A percentile compares a stretch with the other conserved stretches of the same genome.
Evolutionary conservation across 257 asterid species (phyloP).

Genomic region (Solanum chiquidenum): DNA sequence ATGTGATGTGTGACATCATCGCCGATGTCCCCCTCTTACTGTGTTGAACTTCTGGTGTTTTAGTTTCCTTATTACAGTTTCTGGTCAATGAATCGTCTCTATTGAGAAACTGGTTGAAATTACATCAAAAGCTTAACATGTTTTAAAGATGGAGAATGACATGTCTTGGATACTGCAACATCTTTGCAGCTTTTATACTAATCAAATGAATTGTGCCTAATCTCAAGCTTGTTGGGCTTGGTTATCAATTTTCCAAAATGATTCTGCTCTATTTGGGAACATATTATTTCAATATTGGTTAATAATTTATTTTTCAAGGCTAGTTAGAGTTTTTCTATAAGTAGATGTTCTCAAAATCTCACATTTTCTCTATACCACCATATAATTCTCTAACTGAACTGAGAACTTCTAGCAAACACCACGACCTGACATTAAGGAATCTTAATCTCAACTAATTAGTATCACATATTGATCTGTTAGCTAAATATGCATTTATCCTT

Average conservation of each 20-base stretch:
- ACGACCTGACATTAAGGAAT: background rate
- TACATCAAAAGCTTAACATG: background rate
- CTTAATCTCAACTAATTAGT: background rate
- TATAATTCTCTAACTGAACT: background rate
- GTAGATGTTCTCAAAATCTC: background rate
- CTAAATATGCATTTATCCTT: background rate
- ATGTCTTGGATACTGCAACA: background rate
- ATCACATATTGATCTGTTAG: background rate
- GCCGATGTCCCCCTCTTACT: background rate
- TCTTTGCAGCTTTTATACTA: background rate
- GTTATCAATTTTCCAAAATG: background rate
- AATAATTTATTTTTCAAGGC: background rate
- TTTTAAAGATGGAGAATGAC: background rate
- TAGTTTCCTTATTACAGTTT: background rate
- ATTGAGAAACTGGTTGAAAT: background rate
- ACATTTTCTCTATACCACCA: background rate
- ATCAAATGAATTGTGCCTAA: background rate
- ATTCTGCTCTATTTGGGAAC: background rate
- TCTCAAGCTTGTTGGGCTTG: background rate
- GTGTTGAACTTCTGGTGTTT: background rate
- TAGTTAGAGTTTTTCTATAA: background rate
- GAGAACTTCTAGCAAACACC: background rate
- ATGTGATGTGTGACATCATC: background rate
- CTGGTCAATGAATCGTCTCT: background rate
- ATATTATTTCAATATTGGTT: background rate